Evolutionary conservation across 2,329 filamentous ascomycete genomes (phyloP), one percentile per base, ranked within the genome.

Genomic region (Cercospora janseana): DNA sequence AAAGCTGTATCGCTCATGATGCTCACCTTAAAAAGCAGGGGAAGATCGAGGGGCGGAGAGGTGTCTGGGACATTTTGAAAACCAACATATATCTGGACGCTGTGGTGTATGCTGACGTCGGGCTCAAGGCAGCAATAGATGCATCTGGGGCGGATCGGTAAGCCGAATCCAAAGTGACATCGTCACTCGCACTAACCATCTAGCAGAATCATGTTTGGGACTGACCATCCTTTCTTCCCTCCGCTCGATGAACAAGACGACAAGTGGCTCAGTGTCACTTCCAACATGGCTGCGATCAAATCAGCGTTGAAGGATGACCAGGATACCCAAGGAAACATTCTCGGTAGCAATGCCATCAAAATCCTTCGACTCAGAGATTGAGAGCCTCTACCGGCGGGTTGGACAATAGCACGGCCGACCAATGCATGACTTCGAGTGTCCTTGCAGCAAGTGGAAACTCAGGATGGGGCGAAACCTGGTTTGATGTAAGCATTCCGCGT

Each of bases 51-150:
- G 75, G 81, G 70, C 76, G 72, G 76, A 72, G 77, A 47, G 75
- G 74, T 47, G 69, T 86, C 0, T 85, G 82, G 82, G 81, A 85
- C 60, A 72, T 86, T 3, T 57, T 86, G 57, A 80, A 79, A 62
- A 83, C 82, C 56, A 93, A 95, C 71, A 80, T 95, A 37, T 93
- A 90, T 65, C 78, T 96, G 1, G 90, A 95, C 70, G 89, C 89
- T 0, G 90, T 95, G 10, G 80, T 94, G 5, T 90, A 93, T 68
- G 87, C 85, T 0, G 81, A 86, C 38, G 81, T 88, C 7, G 87
- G 86, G 0, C 67, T 91, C 49, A 82, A 79, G 60, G 85, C 86
- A 1, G 87, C 87, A 0, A 76, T 88, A 2, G 79, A 83, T 16
- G 85, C 84, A 0, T 79, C 71, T 6, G 86, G 86, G 0, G 74